Evolutionary conservation across 2,329 filamentous ascomycete genomes (phyloP).

Genomic region (Fusarium stilboides): DNA sequence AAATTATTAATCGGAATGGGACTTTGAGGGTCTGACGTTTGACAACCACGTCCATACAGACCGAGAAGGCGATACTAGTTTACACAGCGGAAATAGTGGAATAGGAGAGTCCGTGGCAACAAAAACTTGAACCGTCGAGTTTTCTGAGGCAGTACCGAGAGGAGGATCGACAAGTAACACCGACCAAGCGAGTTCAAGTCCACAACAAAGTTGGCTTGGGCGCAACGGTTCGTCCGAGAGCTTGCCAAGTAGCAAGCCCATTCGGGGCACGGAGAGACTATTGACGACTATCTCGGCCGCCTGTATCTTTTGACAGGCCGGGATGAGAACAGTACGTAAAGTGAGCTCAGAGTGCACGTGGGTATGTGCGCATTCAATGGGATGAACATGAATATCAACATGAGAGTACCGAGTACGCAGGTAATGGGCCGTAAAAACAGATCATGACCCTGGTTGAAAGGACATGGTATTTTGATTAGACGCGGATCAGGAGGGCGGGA

Average conservation of each 20-base stretch:
- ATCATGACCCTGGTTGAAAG: conserved; percentile 8
- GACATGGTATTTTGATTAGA: conserved; percentile 40
- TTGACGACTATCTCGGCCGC: conserved; percentile 16
- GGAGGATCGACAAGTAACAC: conserved; percentile 41
- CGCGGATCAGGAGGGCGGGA: conserved; percentile 41
- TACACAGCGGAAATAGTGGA: conserved; percentile 7
- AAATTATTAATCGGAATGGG: conserved; percentile 16
- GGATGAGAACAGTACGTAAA: not conserved
- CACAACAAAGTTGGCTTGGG: not conserved
- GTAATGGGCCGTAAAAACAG: not conserved
- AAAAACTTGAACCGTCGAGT: conserved; percentile 21
- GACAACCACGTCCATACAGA: conserved; percentile 11
- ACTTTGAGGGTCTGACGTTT: not conserved
- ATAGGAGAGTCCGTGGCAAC: conserved; percentile 2
- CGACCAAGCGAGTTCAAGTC: conserved; percentile 18
- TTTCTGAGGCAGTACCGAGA: conserved; percentile 37
- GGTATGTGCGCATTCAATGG: conserved; percentile 18
- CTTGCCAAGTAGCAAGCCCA: not conserved
- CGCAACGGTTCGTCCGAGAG: not conserved
- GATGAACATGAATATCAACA: conserved; percentile 5
- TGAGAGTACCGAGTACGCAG: not conserved
- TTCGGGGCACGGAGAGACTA: conserved; percentile 16
- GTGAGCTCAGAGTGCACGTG: conserved; percentile 21
- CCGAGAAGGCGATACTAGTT: conserved; percentile 20
- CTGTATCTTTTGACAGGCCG: conserved; percentile 35